Percentiles rank a stretch among this genome's conserved stretches.
These are phyloP conservation scores for Lasiosphaeria ovina DNA, from an alignment of 495 filamentous ascomycete species.

Conservation along the genomic window DNA sequence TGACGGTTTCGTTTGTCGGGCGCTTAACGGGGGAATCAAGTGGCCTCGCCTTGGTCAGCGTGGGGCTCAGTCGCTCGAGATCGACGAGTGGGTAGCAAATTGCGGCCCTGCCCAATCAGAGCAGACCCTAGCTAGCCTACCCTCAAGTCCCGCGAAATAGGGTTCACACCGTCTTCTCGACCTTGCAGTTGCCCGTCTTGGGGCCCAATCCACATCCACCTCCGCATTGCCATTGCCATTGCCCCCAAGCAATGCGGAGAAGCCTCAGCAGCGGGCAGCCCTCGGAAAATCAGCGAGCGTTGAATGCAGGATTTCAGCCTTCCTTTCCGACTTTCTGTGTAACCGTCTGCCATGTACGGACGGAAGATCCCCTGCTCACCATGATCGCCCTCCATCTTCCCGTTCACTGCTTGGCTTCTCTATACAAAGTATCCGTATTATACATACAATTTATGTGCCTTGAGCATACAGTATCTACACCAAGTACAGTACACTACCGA, in stretches of 20 bases:
- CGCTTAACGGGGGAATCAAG: slow-evolving; percentile 19
- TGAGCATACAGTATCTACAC: no score
- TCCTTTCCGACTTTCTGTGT: no score
- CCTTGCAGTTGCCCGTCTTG: neutral
- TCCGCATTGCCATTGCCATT: neutral
- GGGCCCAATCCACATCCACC: no score
- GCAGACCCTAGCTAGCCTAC: neutral
- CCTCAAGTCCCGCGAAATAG: neutral
- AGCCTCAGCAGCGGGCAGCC: neutral
- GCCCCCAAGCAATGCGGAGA: neutral
- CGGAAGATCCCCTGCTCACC: no score
- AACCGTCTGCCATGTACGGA: no score
- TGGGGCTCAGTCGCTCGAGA: neutral
- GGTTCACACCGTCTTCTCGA: slow-evolving; percentile 10
- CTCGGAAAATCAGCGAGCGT: no score
- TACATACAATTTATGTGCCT: no score
- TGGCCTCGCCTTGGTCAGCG: neutral
- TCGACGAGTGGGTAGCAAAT: neutral
- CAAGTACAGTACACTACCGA: no score
- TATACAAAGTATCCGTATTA: no score
- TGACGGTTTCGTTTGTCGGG: slow-evolving; percentile 25
- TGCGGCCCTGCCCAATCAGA: neutral
- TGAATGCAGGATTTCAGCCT: no score
- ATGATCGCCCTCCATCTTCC: no score
- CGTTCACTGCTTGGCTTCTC: no score